A percentile compares a stretch with the other conserved stretches of the same genome.
These are phyloP conservation scores for Haplographium delicatum DNA, from an alignment of 495 filamentous ascomycete species.

Conservation along the genomic window DNA sequence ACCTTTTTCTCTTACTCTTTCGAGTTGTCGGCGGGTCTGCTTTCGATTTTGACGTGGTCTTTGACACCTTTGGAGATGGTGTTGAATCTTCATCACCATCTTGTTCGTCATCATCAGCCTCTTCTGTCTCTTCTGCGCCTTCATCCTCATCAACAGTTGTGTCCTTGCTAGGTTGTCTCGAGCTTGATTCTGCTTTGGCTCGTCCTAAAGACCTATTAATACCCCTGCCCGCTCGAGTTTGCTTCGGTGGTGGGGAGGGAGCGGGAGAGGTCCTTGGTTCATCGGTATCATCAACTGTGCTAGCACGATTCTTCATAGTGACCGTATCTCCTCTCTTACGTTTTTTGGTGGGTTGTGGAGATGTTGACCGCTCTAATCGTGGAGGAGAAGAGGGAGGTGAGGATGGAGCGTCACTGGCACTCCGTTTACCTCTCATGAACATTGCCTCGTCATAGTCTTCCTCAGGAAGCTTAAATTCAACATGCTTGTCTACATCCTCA, in stretches of 20 bases:
- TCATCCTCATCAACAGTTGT: slow-evolving; percentile 24
- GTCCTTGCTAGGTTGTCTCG: slow-evolving; percentile 24
- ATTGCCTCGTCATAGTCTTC: slow-evolving; percentile 74
- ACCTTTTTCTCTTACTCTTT: slow-evolving; percentile 25
- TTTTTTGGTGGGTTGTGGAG: slow-evolving; percentile 48
- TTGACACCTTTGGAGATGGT: slow-evolving; percentile 16
- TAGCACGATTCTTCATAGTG: slow-evolving; percentile 38
- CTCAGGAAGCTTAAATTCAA: slow-evolving; percentile 70
- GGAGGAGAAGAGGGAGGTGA: slow-evolving; percentile 32
- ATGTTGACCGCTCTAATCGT: slow-evolving; percentile 35
- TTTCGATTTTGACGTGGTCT: slow-evolving; percentile 11
- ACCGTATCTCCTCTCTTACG: slow-evolving; percentile 40
- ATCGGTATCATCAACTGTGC: slow-evolving; percentile 53
- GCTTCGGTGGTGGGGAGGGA: slow-evolving; percentile 13
- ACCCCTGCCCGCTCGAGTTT: slow-evolving; percentile 11
- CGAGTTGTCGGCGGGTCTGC: slow-evolving; percentile 16
- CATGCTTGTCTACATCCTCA: slow-evolving; percentile 48
- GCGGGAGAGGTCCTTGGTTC: slow-evolving; percentile 28
- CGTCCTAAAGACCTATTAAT: slow-evolving; percentile 14
- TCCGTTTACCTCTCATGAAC: slow-evolving; percentile 56
- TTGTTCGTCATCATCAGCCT: slow-evolving; percentile 21
- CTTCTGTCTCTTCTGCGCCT: slow-evolving; percentile 21
- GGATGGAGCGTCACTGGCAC: slow-evolving; percentile 19
- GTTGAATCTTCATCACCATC: slow-evolving; percentile 18
- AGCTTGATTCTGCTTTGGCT: slow-evolving; percentile 21